Conservation (phyloP, 2,329 filamentous ascomycete species). For the Aspergillus tamarii region DNA sequence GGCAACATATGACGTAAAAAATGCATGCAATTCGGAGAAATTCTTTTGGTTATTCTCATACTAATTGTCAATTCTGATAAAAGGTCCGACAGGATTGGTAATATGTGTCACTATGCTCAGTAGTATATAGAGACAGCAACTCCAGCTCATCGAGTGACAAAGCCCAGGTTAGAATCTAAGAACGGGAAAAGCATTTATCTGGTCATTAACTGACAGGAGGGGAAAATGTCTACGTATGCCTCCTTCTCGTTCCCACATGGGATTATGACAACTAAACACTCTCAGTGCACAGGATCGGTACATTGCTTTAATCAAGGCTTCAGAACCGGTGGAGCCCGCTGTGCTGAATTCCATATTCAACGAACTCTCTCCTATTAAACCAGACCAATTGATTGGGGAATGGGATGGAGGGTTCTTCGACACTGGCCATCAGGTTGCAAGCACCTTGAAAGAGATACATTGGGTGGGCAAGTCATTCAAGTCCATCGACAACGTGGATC, state of each 20-base stretch:
- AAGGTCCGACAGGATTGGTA: too few species aligned
- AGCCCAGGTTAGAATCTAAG: too few species aligned
- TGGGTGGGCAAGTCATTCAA: constrained; percentile 17
- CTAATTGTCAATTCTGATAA: too few species aligned
- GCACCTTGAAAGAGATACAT: constrained; percentile 5
- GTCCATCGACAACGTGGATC: constrained; percentile 10
- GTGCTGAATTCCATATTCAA: constrained; percentile 10
- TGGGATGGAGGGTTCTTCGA: constrained; percentile 17
- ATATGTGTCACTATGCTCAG: too few species aligned
- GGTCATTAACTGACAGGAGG: too few species aligned
- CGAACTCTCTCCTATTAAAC: constrained; percentile 1
- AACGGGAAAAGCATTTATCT: too few species aligned
- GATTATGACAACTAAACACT: background rate
- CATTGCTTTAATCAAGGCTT: background rate
- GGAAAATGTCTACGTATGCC: background rate
- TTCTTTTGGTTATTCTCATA: too few species aligned
- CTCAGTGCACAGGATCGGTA: background rate
- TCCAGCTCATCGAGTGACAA: too few species aligned
- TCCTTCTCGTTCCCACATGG: background rate
- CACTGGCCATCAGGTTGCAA: constrained; percentile 11
- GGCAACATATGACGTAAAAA: too few species aligned
- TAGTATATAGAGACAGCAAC: too few species aligned
- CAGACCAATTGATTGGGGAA: constrained; percentile 3
- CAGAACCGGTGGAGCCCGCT: background rate
- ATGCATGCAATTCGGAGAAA: too few species aligned